Conservation (phyloP, 139 green algal genomes). For the Chlamydomonas eustigma region DNA sequence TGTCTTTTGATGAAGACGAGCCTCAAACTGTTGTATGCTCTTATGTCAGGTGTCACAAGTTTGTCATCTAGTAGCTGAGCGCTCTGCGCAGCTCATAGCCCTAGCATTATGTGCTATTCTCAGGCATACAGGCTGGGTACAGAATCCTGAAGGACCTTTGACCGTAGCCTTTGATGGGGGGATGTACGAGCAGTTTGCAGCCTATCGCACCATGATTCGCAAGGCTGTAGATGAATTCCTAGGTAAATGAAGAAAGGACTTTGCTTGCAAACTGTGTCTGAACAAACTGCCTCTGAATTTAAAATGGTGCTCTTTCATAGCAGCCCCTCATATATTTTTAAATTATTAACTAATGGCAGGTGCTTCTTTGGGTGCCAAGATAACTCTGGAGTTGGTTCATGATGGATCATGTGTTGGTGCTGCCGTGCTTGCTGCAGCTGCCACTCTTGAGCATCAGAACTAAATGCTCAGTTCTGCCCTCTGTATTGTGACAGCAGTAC, state of each 20-base stretch:
- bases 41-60: slow-evolving; percentile 66
- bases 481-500: no score
- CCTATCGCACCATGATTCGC: slow-evolving; percentile 42
- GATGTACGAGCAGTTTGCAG: slow-evolving; percentile 52
- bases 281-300: background rate
- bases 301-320: no score
- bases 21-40: no score
- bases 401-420: slow-evolving; percentile 51
- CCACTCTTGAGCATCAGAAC: slow-evolving; percentile 15
- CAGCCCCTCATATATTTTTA: no score
- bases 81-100: slow-evolving; percentile 58
- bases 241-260: slow-evolving; percentile 3
- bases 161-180: slow-evolving; percentile 65
- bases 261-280: background rate
- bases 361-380: background rate
- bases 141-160: slow-evolving; percentile 2
- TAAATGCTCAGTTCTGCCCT: no score
- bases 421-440: slow-evolving; percentile 50
- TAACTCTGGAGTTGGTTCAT: background rate
- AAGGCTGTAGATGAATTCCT: slow-evolving; percentile 16
- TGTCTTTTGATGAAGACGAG: no score
- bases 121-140: slow-evolving; percentile 33
- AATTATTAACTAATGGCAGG: background rate
- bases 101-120: slow-evolving; percentile 55
- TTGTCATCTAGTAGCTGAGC: slow-evolving; percentile 57